phyloP scores from a whole-genome alignment of 2,329 filamentous ascomycete species.

The Ciborinia camelliae region DNA sequence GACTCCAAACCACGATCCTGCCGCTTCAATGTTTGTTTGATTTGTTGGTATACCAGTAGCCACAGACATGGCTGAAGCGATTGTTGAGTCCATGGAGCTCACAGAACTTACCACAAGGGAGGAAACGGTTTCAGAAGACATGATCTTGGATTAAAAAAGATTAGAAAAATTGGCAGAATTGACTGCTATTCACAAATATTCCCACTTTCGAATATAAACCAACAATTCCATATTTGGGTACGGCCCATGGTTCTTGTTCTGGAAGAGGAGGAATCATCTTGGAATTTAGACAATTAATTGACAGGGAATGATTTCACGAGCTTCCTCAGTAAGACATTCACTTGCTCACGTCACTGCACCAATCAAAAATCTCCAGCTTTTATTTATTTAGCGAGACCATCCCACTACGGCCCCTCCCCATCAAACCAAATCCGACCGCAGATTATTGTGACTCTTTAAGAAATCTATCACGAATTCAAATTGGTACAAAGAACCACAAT shows the following conservation, averaged over 20 bases:
- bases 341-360: constrained; percentile 4
- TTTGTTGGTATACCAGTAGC: constrained; percentile 23
- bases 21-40: constrained; percentile 41
- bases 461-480: constrained; percentile 16
- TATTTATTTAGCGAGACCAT: constrained; percentile 18
- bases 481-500: constrained; percentile 12
- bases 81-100: constrained; percentile 27
- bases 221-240: constrained; percentile 3
- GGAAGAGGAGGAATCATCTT: not conserved
- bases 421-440: constrained; percentile 8
- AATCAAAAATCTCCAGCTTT: constrained; percentile 15
- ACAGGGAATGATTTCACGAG: constrained; percentile 9
- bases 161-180: constrained; percentile 9
- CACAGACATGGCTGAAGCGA: constrained; percentile 25
- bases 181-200: not conserved
- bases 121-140: constrained; percentile 25
- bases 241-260: constrained; percentile 3
- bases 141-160: not conserved
- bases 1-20: constrained; percentile 55
- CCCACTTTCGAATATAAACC: not conserved
- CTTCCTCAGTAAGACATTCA: not conserved
- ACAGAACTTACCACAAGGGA: constrained; percentile 27
- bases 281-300: not conserved
- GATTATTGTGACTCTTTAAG: constrained; percentile 20
- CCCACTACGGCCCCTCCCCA: constrained; percentile 18